These are phyloP conservation scores for Panicum miliaceum DNA, from an alignment of 176 grass and related monocot genomes.

Conservation along the genomic window DNA sequence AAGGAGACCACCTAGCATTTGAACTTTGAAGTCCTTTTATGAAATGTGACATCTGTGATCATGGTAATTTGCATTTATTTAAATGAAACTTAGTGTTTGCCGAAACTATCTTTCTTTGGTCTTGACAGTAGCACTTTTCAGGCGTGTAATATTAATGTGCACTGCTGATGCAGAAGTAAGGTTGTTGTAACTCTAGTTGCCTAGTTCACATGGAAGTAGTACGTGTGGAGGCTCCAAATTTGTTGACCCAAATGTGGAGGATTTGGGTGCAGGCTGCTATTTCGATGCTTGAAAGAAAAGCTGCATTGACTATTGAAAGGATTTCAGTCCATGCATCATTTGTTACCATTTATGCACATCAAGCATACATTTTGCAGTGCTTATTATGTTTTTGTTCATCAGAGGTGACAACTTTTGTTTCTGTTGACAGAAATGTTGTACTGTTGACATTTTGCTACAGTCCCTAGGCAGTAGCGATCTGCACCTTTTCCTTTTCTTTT, in stretches of 20 bases:
- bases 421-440: conserved; percentile 12
- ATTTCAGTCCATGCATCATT: conserved; percentile 4
- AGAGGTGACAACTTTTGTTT: conserved; percentile 3
- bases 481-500: conserved; percentile 13
- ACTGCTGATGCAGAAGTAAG: background rate
- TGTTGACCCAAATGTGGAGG: conserved; percentile 7
- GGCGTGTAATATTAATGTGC: conserved; percentile 1
- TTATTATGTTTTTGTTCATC: conserved; percentile 4
- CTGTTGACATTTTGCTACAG: background rate
- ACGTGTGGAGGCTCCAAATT: background rate
- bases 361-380: conserved; percentile 20
- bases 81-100: background rate
- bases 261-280: conserved; percentile 6
- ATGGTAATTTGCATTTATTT: conserved; percentile 8
- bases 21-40: background rate
- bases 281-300: conserved; percentile 11
- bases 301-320: conserved; percentile 12
- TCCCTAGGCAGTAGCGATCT: background rate
- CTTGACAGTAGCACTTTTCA: conserved; percentile 23
- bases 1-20: background rate
- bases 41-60: conserved; percentile 3
- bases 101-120: background rate
- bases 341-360: conserved; percentile 1
- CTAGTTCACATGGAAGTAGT: conserved; percentile 13
- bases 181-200: conserved; percentile 9